A percentile compares a stretch with the other conserved stretches of the same genome.
phyloP scores from a whole-genome alignment of 2,329 filamentous ascomycete genomes.

The Rhytidhysteron rufulum region DNA sequence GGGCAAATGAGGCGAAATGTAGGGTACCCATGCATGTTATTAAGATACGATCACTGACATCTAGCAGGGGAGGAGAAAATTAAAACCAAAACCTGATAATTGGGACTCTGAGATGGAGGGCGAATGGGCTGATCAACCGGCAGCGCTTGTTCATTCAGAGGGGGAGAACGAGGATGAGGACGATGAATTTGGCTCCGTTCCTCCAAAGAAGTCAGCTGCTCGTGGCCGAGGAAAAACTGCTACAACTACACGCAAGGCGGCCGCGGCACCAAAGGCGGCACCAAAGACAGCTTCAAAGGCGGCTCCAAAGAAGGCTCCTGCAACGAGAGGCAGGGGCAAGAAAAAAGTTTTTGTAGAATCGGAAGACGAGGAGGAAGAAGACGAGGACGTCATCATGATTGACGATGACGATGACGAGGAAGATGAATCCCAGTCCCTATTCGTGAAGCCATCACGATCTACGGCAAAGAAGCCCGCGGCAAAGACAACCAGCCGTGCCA shows the following conservation, averaged over 20 bases:
- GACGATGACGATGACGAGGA: constrained; percentile 45
- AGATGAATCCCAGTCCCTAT: constrained; percentile 45
- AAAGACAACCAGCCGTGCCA: constrained; percentile 14
- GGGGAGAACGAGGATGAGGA: constrained; percentile 45
- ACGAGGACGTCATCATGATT: constrained; percentile 37
- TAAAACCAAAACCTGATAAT: constrained; percentile 71
- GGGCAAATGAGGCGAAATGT: constrained; percentile 55
- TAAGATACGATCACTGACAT: constrained; percentile 15
- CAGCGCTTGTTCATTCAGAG: constrained; percentile 55
- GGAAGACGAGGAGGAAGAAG: constrained; percentile 38
- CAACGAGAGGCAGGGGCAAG: constrained; percentile 37
- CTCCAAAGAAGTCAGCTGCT: constrained; percentile 37
- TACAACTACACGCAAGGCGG: constrained; percentile 26
- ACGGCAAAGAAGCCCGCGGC: constrained; percentile 17
- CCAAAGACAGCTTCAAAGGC: no score
- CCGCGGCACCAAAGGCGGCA: constrained; percentile 12
- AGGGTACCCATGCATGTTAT: constrained; percentile 3
- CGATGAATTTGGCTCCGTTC: constrained; percentile 22
- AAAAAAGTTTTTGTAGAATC: constrained; percentile 40
- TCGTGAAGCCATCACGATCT: constrained; percentile 29
- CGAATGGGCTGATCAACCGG: constrained; percentile 75
- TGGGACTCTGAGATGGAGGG: constrained; percentile 94
- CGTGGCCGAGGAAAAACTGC: constrained; percentile 46
- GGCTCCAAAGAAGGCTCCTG: constrained; percentile 31
- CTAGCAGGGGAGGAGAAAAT: constrained; percentile 48